Base-by-base conservation (phyloP, 371 early-diverging fungal genomes). In the Mucor irregularis region DNA sequence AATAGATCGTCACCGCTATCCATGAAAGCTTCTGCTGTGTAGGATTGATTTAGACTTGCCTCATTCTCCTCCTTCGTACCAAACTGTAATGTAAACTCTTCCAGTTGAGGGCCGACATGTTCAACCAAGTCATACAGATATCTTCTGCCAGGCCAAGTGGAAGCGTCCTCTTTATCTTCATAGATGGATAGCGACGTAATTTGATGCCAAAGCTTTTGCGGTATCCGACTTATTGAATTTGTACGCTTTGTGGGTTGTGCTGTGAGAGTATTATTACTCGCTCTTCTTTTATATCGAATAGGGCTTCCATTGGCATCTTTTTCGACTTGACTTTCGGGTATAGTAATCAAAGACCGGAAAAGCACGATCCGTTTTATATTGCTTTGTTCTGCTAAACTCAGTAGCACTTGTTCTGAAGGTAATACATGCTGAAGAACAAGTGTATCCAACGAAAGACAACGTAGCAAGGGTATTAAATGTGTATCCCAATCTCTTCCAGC, bases 401-500 rank as follows among this genome's bases (percentile, higher is more conserved):
- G 46, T 34, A 60, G 47, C n/a, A 63, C 42, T 11, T 51, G 21
- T 6, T n/a, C 17, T 13, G 68, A 60, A 0, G 68, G 68, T 44
- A 68, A 25, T 10, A 64, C 68, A 25, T 60, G 49, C 14, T 57
- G 54, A 5, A 68, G 28, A 2, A 55, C 61, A 11, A 68, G 29
- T 0, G 53, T 60, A 5, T 43, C 24, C n/a, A 68, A 21, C 7
- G 37, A 24, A 2, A 68, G 35, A 9, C 35, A 35, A 1, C 25
- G 7, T 2, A 68, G 21, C 0, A 68, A 25, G 0, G 60, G 59
- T 6, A 16, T n/a, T 10, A 68, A 37, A 13, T 51, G 45, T 13
- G 44, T 52, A 34, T 68, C 68, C 68, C 68, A 68, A 1, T 44
- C 53, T 22, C 56, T 60, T 2, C 68, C 64, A 7, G 68, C 57